A percentile compares a stretch with the other conserved stretches of the same genome.
Evolutionary conservation across 2,329 filamentous ascomycete species (phyloP).

Genomic region (Fusarium torreyae): DNA sequence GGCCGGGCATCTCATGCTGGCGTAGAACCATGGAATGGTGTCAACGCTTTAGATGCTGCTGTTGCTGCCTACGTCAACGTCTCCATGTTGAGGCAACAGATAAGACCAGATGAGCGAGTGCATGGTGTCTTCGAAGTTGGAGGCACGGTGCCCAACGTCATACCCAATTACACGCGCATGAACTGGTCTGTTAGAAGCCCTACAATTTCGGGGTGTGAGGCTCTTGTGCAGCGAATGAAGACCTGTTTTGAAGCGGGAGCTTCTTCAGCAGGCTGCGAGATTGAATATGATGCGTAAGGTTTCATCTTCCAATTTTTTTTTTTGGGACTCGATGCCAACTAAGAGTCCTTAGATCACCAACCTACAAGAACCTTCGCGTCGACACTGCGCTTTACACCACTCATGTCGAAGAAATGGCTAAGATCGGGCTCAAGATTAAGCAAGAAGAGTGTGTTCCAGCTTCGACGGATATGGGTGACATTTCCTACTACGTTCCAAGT

Average conservation of each 20-base stretch:
- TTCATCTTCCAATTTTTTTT: fast-evolving
- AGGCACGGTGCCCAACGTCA: not conserved
- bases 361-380: not conserved
- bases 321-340: fast-evolving
- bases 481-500: not conserved
- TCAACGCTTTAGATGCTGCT: not conserved
- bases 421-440: not conserved
- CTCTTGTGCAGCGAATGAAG: not conserved
- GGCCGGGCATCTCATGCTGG: not conserved
- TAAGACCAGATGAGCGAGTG: slow-evolving; percentile 1
- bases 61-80: not conserved
- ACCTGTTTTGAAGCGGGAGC: not conserved
- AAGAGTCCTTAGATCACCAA: not conserved
- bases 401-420: not conserved
- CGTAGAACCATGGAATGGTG: not conserved
- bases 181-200: slow-evolving; percentile 3
- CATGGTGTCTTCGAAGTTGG: slow-evolving; percentile 1
- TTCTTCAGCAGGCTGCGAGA: not conserved
- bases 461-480: not conserved
- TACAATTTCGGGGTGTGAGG: not conserved
- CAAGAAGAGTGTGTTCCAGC: not conserved
- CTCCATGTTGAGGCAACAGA: slow-evolving; percentile 2
- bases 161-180: not conserved
- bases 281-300: not conserved
- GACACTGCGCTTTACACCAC: not conserved